Evolutionary conservation across 169 alveolate species (phyloP).

Genomic region (Besnoitia besnoiti): DNA sequence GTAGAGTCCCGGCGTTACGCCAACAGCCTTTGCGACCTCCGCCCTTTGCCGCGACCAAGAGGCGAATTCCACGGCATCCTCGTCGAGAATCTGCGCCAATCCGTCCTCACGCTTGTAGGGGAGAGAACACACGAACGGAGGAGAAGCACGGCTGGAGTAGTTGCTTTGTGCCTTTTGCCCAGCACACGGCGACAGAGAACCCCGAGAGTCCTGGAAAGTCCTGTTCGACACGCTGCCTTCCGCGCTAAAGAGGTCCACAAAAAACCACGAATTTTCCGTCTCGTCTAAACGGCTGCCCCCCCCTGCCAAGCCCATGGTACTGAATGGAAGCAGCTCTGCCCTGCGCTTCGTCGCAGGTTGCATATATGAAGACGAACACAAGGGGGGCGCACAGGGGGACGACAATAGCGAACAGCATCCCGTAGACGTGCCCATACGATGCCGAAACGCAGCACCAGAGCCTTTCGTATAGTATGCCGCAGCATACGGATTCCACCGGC

Average conservation of each 20-base stretch:
- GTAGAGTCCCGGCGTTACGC: too few species aligned
- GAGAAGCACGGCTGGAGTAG: too few species aligned
- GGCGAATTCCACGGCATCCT: too few species aligned
- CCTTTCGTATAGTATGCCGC: background rate
- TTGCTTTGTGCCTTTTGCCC: background rate
- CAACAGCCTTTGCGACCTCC: too few species aligned
- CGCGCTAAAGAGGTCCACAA: background rate
- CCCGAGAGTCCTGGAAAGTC: background rate
- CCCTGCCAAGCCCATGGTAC: background rate
- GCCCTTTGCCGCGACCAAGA: too few species aligned
- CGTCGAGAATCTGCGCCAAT: too few species aligned
- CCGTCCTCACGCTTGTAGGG: too few species aligned
- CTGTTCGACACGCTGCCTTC: background rate
- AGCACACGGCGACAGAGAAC: background rate
- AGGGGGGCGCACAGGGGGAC: background rate
- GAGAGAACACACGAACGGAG: too few species aligned
- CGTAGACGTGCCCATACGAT: background rate
- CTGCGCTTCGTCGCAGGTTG: background rate
- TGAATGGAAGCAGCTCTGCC: background rate
- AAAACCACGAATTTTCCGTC: slow-evolving; percentile 11
- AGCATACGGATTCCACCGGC: background rate
- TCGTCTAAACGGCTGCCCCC: background rate
- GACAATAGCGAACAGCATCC: slow-evolving; percentile 8
- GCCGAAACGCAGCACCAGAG: background rate
- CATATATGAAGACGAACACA: background rate